Conservation (phyloP, 2,329 filamentous ascomycete genomes). For the Elsinoe necatrix region DNA sequence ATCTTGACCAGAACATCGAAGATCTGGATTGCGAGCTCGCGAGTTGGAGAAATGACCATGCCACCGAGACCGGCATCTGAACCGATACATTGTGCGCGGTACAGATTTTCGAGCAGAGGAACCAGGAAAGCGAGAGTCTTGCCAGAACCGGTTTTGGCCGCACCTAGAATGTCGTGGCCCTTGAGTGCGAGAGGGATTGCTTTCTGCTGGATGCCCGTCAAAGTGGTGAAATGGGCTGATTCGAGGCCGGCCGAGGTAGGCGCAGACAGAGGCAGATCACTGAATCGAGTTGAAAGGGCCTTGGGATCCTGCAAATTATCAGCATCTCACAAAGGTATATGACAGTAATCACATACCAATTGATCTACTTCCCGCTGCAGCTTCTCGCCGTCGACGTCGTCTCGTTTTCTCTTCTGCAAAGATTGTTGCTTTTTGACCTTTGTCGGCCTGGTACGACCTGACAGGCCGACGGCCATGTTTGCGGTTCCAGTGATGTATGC, state of each 20-base stretch:
- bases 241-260: conserved; percentile 72
- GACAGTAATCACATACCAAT: conserved; percentile 31
- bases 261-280: conserved; percentile 76
- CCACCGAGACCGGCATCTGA: conserved; percentile 79
- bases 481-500: neutral
- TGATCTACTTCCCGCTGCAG: conserved; percentile 37
- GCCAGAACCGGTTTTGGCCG: conserved; percentile 89
- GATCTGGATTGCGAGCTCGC: conserved; percentile 92
- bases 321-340: conserved; percentile 13
- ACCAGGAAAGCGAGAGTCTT: conserved; percentile 92
- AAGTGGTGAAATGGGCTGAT: conserved; percentile 75
- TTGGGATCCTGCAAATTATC: conserved; percentile 49
- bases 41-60: conserved; percentile 85
- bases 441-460: conserved; percentile 39
- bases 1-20: conserved; percentile 90
- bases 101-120: conserved; percentile 85
- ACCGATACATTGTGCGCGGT: conserved; percentile 81
- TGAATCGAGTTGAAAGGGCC: conserved; percentile 57
- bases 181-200: conserved; percentile 84
- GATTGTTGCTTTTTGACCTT: conserved; percentile 50
- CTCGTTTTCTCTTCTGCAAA: conserved; percentile 47
- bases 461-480: conserved; percentile 9
- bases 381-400: conserved; percentile 41
- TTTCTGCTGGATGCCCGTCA: conserved; percentile 85
- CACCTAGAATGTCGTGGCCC: conserved; percentile 79